A percentile compares a stretch with the other conserved stretches of the same genome.
Evolutionary conservation across 305 asterid species (phyloP).

Genomic region (Stenogyne calaminthoides): DNA sequence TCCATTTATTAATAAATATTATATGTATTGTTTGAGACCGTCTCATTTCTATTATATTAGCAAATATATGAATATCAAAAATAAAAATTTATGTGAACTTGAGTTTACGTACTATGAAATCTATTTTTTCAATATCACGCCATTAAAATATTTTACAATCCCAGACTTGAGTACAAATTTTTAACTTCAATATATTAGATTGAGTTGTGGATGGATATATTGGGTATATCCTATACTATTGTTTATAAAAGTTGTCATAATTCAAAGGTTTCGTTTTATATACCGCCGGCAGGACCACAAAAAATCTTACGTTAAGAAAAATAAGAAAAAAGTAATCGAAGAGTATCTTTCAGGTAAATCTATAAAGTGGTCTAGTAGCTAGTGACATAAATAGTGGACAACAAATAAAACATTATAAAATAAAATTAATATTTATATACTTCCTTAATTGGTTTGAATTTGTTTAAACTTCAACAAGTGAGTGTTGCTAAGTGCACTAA

Average conservation of each 20-base stretch:
- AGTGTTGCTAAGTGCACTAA: conserved; percentile 24
- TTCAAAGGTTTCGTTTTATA: neutral
- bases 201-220: too few species aligned
- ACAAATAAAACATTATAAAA: neutral
- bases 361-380: conserved; percentile 40
- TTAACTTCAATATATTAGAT: too few species aligned
- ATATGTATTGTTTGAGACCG: too few species aligned
- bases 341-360: conserved; percentile 49
- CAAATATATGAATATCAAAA: too few species aligned
- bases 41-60: too few species aligned
- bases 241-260: too few species aligned
- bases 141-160: too few species aligned
- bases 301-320: conserved; percentile 11
- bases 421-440: neutral
- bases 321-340: conserved; percentile 1
- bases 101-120: too few species aligned
- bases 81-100: too few species aligned
- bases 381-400: conserved; percentile 27
- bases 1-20: neutral
- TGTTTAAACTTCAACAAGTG: neutral
- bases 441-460: conserved; percentile 8
- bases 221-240: too few species aligned
- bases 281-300: neutral
- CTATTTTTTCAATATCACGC: too few species aligned
- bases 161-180: too few species aligned